phyloP scores from a whole-genome alignment of 192 early-diverging fungal species.

The Coemansia sp. region DNA sequence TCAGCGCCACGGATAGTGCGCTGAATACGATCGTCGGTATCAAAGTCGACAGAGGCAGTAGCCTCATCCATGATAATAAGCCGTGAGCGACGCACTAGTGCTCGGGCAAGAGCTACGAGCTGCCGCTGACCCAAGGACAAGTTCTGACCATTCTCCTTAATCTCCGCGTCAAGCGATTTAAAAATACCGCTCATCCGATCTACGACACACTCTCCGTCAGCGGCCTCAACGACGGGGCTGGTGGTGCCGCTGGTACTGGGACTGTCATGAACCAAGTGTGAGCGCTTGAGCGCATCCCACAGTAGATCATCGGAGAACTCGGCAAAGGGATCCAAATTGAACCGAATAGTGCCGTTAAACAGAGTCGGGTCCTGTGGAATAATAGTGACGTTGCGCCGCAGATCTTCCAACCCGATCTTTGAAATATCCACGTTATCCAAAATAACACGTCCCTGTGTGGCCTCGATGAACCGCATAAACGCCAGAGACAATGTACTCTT shows the following conservation, averaged over 20 bases:
- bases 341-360: conserved; percentile 78
- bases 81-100: conserved; percentile 68
- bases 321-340: conserved; percentile 89
- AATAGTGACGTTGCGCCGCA: conserved; percentile 79
- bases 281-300: conserved; percentile 77
- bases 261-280: conserved; percentile 64
- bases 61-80: conserved; percentile 89
- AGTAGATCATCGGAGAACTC: conserved; percentile 77
- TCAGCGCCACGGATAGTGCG: conserved; percentile 78
- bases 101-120: conserved; percentile 77
- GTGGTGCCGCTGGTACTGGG: background rate
- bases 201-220: background rate
- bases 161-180: conserved; percentile 64
- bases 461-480: conserved; percentile 80
- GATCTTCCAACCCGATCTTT: conserved; percentile 72
- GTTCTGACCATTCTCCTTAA: conserved; percentile 84
- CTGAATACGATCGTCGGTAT: conserved; percentile 88
- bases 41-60: conserved; percentile 86
- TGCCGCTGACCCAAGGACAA: conserved; percentile 82
- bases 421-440: conserved; percentile 81
- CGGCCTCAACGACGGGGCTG: background rate
- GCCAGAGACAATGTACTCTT: conserved; percentile 76
- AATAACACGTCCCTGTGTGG: conserved; percentile 62
- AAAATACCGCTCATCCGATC: conserved; percentile 33
- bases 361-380: conserved; percentile 92